Base-by-base conservation (phyloP, 2,329 filamentous ascomycete species). In the Pleurostoma richardsiae region DNA sequence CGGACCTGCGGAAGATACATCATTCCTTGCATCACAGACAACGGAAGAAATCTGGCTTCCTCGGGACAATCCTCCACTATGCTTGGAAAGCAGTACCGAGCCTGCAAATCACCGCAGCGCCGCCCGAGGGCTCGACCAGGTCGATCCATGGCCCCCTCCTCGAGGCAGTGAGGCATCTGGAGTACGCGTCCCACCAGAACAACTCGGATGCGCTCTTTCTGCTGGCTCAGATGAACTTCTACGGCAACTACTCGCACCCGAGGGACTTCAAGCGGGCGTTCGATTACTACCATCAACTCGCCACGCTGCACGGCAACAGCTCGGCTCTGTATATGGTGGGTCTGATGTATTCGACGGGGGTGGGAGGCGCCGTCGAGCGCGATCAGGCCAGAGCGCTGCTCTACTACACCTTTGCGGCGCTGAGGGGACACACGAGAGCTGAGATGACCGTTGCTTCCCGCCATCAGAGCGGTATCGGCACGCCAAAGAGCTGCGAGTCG, bases 251-350 rank as follows among this genome's bases (percentile, higher is more conserved):
- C 67, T 87, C 88, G 27, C 80, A 96, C 59, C 91, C 92, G 2
- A 79, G 85, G 53, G 83, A 96, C 62, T 90, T 96, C 56, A 74
- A 79, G 30, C 76, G 80, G 42, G 89, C 94, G 0, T 96, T 95
- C 62, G 74, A 79, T 54, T 80, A 89, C 70, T 99, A 97, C 66
- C 75, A 87, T 52, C 76, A 84, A 51, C 77, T 99, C 45, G 89
- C 92, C 3, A 76, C 77, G 19, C 65, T 85, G 49, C 80, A 86
- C 54, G 94, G 92, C 40, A 97, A 99, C 66, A 86, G 82, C 54
- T 95, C 92, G 10, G 94, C 94, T 2, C 90, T 97, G 64, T 86
- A 95, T 67, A 96, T 99, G 92, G 64, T 97, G 41, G 94, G 89
- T 0, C 82, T 99, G 56, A 94, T 96, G 79, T 92, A 99, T 67